Conservation (phyloP, 352 stramenopile genomes). For the Synura sp. region DNA sequence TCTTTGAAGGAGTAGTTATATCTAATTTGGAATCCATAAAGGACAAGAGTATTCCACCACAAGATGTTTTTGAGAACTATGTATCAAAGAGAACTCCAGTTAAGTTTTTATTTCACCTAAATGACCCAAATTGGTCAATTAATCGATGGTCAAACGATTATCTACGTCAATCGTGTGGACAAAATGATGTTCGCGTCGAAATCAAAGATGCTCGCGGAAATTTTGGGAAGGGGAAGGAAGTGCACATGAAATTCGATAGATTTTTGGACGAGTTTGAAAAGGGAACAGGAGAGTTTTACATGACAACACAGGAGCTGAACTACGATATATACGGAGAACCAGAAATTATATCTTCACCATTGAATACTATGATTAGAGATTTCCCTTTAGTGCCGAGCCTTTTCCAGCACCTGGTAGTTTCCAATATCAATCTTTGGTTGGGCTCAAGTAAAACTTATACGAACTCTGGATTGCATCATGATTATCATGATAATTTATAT, state of each 20-base stretch:
- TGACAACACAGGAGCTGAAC: constrained; percentile 62
- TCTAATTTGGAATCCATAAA: too few relatives aligned
- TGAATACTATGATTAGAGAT: constrained; percentile 61
- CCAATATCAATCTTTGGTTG: constrained; percentile 96
- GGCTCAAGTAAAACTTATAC: constrained; percentile 64
- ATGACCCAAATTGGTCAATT: not conserved
- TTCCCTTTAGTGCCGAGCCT: constrained; percentile 72
- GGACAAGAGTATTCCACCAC: too few relatives aligned
- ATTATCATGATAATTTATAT: constrained; percentile 99
- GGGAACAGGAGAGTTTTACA: constrained; percentile 46
- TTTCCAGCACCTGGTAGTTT: constrained; percentile 72
- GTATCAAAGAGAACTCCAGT: constrained; percentile 1
- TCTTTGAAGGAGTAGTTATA: too few relatives aligned
- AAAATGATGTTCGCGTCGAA: not conserved
- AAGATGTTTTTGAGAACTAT: constrained; percentile 25
- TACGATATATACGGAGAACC: constrained; percentile 65
- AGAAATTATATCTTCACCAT: constrained; percentile 72
- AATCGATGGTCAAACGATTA: constrained; percentile 11
- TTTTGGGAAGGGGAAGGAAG: constrained; percentile 70
- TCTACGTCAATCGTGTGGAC: not conserved
- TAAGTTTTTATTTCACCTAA: not conserved
- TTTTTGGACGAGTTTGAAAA: constrained; percentile 61
- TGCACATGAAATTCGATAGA: constrained; percentile 65
- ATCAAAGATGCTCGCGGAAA: constrained; percentile 1
- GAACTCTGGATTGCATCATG: constrained; percentile 89